Conservation (phyloP, 257 asterid genomes). For the Ehretia macrophylla region DNA sequence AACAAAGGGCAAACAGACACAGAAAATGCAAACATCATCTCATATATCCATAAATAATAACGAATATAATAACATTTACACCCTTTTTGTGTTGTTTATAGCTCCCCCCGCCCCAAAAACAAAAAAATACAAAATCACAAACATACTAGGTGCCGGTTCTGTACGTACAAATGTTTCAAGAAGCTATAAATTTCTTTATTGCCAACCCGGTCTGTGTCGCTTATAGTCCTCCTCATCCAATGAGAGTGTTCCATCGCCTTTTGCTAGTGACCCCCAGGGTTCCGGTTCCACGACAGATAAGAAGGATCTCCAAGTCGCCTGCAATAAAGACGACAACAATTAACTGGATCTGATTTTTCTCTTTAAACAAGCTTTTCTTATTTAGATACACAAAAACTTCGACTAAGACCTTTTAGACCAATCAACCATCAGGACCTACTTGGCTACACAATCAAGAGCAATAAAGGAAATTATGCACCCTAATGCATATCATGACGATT, state of each 20-base stretch:
- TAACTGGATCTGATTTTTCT: background rate
- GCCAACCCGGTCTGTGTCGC: background rate
- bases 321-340: slow-evolving; percentile 20
- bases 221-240: slow-evolving; percentile 6
- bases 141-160: background rate
- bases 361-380: too few species aligned
- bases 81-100: background rate
- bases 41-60: background rate
- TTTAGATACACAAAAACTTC: too few species aligned
- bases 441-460: background rate
- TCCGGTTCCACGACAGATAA: slow-evolving; percentile 83
- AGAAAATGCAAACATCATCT: background rate
- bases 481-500: background rate
- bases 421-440: background rate
- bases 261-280: slow-evolving; percentile 65
- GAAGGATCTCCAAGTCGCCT: slow-evolving; percentile 98
- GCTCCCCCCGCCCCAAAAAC: too few species aligned
- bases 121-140: too few species aligned
- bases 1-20: too few species aligned
- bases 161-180: slow-evolving; percentile 9
- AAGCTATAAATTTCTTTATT: background rate
- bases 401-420: background rate
- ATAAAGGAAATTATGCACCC: background rate
- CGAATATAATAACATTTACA: slow-evolving; percentile 5
- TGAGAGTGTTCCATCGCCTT: slow-evolving; percentile 8